Percentiles rank a stretch among this genome's conserved stretches.
Conservation (phyloP, 495 filamentous ascomycete genomes). For the Penicillium crystallinum region DNA sequence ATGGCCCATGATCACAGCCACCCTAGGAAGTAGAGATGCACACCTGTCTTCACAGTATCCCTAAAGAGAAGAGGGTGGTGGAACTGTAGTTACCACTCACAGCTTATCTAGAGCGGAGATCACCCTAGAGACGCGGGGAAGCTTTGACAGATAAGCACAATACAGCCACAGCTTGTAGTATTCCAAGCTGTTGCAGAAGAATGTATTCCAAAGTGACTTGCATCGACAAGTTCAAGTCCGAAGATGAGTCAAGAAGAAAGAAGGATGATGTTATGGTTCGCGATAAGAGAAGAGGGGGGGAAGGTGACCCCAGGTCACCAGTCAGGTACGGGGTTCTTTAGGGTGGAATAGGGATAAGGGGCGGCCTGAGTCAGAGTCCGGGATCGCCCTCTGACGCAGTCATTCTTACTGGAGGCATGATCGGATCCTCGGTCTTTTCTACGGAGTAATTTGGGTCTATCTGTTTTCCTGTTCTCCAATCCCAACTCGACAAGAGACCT, state of each 20-base stretch:
- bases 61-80: background rate
- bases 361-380: slow-evolving; percentile 6
- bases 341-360: slow-evolving; percentile 1
- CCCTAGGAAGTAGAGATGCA: background rate
- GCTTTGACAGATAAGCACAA: slow-evolving; percentile 25
- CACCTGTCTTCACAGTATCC: background rate
- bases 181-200: slow-evolving; percentile 1
- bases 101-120: slow-evolving; percentile 25
- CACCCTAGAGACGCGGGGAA: slow-evolving; percentile 27
- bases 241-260: slow-evolving; percentile 9
- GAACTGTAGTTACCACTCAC: background rate
- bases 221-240: slow-evolving; percentile 4
- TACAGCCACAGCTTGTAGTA: slow-evolving; percentile 12
- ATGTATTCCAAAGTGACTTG: slow-evolving; percentile 1
- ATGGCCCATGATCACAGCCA: background rate
- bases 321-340: slow-evolving; percentile 5
- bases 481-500: background rate
- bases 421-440: background rate
- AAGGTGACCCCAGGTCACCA: slow-evolving; percentile 9
- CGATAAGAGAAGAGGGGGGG: slow-evolving; percentile 7
- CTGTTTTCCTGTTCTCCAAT: slow-evolving; percentile 1
- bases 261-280: slow-evolving; percentile 10
- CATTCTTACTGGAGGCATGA: slow-evolving; percentile 11
- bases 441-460: background rate
- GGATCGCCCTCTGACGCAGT: slow-evolving; percentile 7